phyloP scores from a whole-genome alignment of 768 basidiomycete genomes.

The Rhodotorula toruloides region DNA sequence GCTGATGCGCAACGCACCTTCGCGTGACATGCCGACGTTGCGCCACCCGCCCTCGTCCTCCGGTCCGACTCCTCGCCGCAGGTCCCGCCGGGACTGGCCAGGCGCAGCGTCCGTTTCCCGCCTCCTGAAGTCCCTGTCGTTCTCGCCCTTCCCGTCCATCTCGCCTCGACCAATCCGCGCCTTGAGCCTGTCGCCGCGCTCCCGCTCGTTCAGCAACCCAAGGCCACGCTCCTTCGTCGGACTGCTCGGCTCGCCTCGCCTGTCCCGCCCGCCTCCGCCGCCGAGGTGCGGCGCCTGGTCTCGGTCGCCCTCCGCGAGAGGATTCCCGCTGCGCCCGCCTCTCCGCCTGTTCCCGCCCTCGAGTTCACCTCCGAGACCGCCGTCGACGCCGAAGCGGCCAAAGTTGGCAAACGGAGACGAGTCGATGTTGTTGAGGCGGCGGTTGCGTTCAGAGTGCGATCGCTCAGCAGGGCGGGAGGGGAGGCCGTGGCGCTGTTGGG shows the following conservation, averaged over 20 bases:
- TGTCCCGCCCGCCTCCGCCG: background rate
- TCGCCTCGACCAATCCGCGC: background rate
- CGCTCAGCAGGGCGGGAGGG: constrained; percentile 3
- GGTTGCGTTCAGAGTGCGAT: constrained; percentile 3
- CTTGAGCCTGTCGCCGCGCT: background rate
- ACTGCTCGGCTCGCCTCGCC: background rate
- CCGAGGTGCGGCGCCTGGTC: constrained; percentile 30
- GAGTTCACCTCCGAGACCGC: constrained; percentile 14
- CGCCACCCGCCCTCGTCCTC: constrained; percentile 38
- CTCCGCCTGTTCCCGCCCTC: background rate
- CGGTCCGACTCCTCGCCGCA: constrained; percentile 17
- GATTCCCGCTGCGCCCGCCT: no score
- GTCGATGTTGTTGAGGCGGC: constrained; percentile 1
- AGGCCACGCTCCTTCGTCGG: background rate
- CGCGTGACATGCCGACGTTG: constrained; percentile 29
- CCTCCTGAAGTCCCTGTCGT: background rate
- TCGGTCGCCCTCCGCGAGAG: constrained; percentile 10
- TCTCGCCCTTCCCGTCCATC: background rate
- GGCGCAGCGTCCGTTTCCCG: background rate
- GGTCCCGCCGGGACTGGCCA: constrained; percentile 5
- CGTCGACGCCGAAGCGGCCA: constrained; percentile 37
- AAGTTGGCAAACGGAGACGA: constrained; percentile 39
- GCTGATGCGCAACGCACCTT: constrained; percentile 12
- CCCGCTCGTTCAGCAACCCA: background rate
- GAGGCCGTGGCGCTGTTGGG: constrained; percentile 8